These are phyloP conservation scores for Silene coronaria DNA, from an alignment of 179 eudicot genomes.

Conservation along the genomic window DNA sequence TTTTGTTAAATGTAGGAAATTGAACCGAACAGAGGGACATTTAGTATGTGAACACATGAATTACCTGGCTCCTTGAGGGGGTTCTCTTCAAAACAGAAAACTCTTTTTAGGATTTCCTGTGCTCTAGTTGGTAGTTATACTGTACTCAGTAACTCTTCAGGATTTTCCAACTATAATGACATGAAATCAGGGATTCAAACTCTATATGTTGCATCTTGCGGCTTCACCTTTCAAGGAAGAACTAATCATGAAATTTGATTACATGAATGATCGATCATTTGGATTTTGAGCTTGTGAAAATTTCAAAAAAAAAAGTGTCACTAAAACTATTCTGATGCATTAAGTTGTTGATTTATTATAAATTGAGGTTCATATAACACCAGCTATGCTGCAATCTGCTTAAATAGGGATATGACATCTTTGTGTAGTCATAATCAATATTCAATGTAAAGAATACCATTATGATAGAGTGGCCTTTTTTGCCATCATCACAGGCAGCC, in stretches of 20 bases:
- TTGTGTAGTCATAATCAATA: not conserved
- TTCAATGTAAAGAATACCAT: not conserved
- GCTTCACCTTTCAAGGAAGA: too few species aligned
- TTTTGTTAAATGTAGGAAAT: too few species aligned
- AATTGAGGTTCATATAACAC: not conserved
- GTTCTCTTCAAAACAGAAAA: not conserved
- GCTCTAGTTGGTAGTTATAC: not conserved
- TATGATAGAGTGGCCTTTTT: constrained; percentile 13
- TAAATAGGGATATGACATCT: not conserved
- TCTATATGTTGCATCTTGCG: not conserved
- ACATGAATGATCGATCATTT: not conserved
- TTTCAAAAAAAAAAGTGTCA: not conserved
- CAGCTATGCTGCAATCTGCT: not conserved
- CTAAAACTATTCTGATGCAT: not conserved
- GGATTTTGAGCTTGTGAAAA: not conserved
- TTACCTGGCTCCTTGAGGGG: too few species aligned
- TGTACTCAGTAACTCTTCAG: too few species aligned
- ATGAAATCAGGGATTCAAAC: too few species aligned
- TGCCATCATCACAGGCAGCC: constrained; percentile 43
- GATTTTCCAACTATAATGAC: too few species aligned
- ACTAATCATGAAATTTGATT: not conserved
- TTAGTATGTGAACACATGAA: too few species aligned
- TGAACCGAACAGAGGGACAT: too few species aligned
- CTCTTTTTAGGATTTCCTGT: not conserved
- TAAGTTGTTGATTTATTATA: not conserved